A percentile compares a stretch with the other conserved stretches of the same genome.
Evolutionary conservation across 495 filamentous ascomycete genomes (phyloP).

Genomic region (Podospora anserina): DNA sequence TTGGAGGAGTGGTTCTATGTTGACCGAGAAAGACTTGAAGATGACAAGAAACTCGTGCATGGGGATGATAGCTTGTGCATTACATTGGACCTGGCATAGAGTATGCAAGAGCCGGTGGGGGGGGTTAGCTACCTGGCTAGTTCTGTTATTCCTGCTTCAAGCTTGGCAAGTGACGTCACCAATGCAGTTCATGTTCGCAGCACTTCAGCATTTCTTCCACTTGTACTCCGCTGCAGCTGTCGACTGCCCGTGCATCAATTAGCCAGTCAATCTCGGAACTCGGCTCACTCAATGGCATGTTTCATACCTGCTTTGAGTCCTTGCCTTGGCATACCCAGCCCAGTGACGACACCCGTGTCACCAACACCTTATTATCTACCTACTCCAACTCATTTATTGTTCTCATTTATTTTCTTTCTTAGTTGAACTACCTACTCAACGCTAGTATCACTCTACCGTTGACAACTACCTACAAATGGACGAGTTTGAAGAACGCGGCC

Average conservation of each 20-base stretch:
- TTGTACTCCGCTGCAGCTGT: background rate
- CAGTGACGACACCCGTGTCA: background rate
- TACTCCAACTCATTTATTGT: no score
- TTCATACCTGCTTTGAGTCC: background rate
- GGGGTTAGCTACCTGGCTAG: no score
- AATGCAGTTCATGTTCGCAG: background rate
- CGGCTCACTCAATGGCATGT: background rate
- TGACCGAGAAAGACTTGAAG: constrained; percentile 4
- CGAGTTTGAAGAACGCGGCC: constrained; percentile 49
- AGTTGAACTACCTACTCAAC: background rate
- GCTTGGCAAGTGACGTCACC: background rate
- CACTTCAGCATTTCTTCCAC: background rate
- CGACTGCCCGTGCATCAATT: background rate
- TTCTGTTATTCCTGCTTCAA: background rate
- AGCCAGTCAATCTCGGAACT: background rate
- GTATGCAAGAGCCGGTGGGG: no score
- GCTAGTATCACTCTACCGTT: background rate
- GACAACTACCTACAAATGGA: constrained; percentile 20
- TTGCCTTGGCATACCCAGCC: background rate
- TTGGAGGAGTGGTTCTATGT: constrained; percentile 18
- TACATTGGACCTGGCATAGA: background rate
- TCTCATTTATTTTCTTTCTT: background rate
- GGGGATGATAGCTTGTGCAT: background rate
- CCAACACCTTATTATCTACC: background rate
- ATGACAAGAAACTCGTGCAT: background rate